Evolutionary conservation across 305 asterid genomes (phyloP).

Genomic region (Solanum hybrid): DNA sequence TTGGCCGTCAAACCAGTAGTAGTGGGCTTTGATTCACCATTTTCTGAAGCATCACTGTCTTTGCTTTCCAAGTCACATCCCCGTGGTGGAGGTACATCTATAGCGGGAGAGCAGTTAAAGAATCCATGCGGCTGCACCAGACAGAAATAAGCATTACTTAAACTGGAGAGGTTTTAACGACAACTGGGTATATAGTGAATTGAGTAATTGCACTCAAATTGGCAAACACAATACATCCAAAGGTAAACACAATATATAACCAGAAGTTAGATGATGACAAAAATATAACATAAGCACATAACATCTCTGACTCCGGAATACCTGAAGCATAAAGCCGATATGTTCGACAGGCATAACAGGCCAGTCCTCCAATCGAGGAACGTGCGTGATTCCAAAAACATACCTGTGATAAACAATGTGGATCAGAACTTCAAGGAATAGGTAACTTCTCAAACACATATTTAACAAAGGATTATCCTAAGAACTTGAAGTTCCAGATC

Average conservation of each 20-base stretch:
- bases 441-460: background rate
- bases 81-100: slow-evolving; percentile 85
- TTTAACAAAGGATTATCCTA: background rate
- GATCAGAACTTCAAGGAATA: background rate
- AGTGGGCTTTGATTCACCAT: slow-evolving; percentile 31
- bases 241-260: background rate
- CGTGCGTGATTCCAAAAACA: slow-evolving; percentile 87
- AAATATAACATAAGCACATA: background rate
- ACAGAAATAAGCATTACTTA: background rate
- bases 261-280: background rate
- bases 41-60: slow-evolving; percentile 65
- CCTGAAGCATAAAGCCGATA: slow-evolving; percentile 89
- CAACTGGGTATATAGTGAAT: background rate
- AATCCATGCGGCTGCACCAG: slow-evolving; percentile 86
- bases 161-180: background rate
- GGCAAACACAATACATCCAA: background rate
- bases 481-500: background rate
- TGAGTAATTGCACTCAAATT: background rate
- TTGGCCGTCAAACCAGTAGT: slow-evolving; percentile 51
- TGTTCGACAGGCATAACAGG: slow-evolving; percentile 98
- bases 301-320: slow-evolving; percentile 8
- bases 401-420: slow-evolving; percentile 42
- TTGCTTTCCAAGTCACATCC: slow-evolving; percentile 53
- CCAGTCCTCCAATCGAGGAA: slow-evolving; percentile 92
- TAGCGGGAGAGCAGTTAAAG: slow-evolving; percentile 93